Percentiles rank a stretch among this genome's conserved stretches.
Conservation (phyloP, 768 basidiomycete species). For the Lactarius vividus region DNA sequence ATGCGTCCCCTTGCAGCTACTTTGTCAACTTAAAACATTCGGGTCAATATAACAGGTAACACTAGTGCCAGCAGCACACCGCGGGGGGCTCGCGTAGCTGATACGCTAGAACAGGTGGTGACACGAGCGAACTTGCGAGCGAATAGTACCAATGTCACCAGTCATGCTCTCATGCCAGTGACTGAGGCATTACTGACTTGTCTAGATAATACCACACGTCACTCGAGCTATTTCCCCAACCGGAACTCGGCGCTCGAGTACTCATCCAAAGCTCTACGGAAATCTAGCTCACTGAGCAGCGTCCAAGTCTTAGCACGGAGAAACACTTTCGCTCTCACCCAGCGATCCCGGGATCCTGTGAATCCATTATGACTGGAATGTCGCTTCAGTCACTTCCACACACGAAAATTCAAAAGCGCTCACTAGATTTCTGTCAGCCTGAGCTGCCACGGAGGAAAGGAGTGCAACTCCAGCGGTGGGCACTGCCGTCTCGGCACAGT, state of each 20-base stretch:
- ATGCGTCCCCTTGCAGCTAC: no score
- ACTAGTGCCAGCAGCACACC: not conserved
- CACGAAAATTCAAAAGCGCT: conserved; percentile 32
- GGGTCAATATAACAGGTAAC: not conserved
- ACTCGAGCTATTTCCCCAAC: conserved; percentile 49
- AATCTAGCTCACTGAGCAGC: conserved; percentile 45
- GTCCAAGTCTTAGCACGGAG: conserved; percentile 24
- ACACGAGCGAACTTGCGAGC: not conserved
- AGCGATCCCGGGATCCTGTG: conserved; percentile 6
- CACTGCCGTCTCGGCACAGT: conserved; percentile 38
- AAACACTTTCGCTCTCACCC: not conserved
- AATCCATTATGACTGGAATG: conserved; percentile 29
- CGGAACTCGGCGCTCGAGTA: conserved; percentile 75
- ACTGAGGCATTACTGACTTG: not conserved
- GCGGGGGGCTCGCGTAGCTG: not conserved
- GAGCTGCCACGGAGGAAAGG: conserved; percentile 87
- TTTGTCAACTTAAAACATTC: no score
- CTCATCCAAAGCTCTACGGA: conserved; percentile 70
- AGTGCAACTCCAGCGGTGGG: conserved; percentile 61
- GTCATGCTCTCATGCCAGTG: not conserved
- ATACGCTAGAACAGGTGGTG: not conserved
- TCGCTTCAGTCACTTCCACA: conserved; percentile 4
- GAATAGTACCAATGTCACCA: not conserved
- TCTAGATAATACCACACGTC: not conserved
- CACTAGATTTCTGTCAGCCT: conserved; percentile 78